Evolutionary conservation across 495 filamentous ascomycete genomes (phyloP), one percentile per base, ranked within the genome.

Genomic region (Delitschia confertaspora): DNA sequence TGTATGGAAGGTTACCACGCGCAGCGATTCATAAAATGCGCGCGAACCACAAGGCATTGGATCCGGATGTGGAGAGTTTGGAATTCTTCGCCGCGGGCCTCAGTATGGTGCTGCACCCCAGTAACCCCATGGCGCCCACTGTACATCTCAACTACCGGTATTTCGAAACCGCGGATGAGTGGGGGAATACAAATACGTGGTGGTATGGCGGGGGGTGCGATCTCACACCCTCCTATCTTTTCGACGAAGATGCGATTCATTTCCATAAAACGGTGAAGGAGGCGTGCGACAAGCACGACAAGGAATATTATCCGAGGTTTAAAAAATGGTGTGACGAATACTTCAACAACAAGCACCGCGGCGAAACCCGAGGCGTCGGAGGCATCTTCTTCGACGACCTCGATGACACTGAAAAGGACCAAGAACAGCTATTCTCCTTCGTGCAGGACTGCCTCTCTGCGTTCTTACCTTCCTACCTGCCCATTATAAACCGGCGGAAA

Each of bases 371-470:
- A 24, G 91, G 91, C 32, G 64, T 99, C 18, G 91, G 91, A 23
- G 91, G 91, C 16, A 96, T 99, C 61, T 99, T 99, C 73, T 99
- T 99, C 57, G 91, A 98, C 62, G 91, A 99, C 56, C 69, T 96
- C 16, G 91, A 96, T 60, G 84, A 86, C 51, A 71, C 74, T 0
- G 78, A 85, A 56, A 85, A 85, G 53, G 86, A 91, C 47, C 83
- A 88, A 56, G 88, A 95, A 62, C 81, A 88, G 42, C 72, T 89
- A 0, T 95, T 96, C 59, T 76, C 81, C n/a, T 99, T 95, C 52
- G 78, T 88, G 34, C 82, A 87, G 47, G 82, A 83, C 49, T 83
- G 84, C 42, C 67, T 95, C 22, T 74, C 76, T 29, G 83, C 87
- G 16, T 99, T 96, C 66, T 67, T 96, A 20, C 91, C 91, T 0